Percentiles rank a stretch among this genome's conserved stretches.
Evolutionary conservation across 305 asterid genomes (phyloP).

Genomic region (Withania somnifera): DNA sequence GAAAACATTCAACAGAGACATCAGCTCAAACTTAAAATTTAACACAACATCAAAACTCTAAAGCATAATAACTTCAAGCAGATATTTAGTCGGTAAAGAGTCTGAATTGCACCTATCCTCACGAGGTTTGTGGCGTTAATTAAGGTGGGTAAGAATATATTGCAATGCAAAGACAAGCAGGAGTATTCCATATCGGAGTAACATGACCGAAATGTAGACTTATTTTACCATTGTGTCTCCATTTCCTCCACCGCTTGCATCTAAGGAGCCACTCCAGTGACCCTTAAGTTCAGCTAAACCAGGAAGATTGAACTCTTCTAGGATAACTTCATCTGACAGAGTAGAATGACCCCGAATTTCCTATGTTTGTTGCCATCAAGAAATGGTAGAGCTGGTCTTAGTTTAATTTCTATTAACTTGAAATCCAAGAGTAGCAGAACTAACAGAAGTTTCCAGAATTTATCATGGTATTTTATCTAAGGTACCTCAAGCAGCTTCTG

Average conservation of each 20-base stretch:
- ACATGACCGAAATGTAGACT: slow-evolving; percentile 6
- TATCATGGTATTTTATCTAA: not conserved
- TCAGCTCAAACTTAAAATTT: not conserved
- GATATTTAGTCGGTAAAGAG: not conserved
- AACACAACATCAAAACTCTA: not conserved
- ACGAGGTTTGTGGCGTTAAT: not conserved
- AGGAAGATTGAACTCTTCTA: slow-evolving; percentile 85
- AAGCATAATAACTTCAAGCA: not conserved
- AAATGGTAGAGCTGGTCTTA: not conserved
- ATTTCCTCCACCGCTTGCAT: slow-evolving; percentile 99
- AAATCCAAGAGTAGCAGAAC: not conserved
- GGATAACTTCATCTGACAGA: slow-evolving; percentile 67
- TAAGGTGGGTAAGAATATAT: not conserved
- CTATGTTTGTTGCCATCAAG: slow-evolving; percentile 21
- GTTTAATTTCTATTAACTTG: not conserved
- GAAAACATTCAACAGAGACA: not conserved
- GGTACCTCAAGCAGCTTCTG: slow-evolving; percentile 90
- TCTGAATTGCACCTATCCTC: not conserved
- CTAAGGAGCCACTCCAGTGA: slow-evolving; percentile 85
- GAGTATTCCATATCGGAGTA: not conserved
- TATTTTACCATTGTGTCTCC: slow-evolving; percentile 86
- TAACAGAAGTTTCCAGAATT: not conserved
- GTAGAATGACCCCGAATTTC: slow-evolving; percentile 82
- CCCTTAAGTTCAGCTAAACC: slow-evolving; percentile 98
- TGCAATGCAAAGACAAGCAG: not conserved